Conservation (phyloP, 257 asterid species). For the Solanum boliviense region DNA sequence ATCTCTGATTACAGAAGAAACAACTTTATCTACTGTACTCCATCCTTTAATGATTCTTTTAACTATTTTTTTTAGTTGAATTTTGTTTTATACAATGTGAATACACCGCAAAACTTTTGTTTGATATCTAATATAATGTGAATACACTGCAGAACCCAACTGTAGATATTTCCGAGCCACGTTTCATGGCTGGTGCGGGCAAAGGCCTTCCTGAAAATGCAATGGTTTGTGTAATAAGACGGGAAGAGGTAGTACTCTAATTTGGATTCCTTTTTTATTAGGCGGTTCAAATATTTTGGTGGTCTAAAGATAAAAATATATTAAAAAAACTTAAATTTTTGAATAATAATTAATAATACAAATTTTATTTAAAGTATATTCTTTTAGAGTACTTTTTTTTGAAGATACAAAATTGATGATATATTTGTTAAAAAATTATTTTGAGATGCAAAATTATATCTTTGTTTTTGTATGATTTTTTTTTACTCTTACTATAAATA, state of each 20-base stretch:
- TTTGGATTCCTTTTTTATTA: not conserved
- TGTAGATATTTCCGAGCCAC: conserved; percentile 28
- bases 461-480: too few species aligned
- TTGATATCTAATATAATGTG: not conserved
- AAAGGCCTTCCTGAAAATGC: conserved; percentile 36
- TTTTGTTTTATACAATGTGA: not conserved
- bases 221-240: conserved; percentile 38
- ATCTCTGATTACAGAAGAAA: too few species aligned
- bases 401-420: too few species aligned
- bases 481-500: too few species aligned
- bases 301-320: not conserved
- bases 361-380: too few species aligned
- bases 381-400: too few species aligned
- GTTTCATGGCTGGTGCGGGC: conserved; percentile 46
- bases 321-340: too few species aligned
- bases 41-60: not conserved
- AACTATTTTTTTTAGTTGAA: not conserved
- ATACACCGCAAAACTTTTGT: conserved; percentile 30
- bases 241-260: conserved; percentile 27
- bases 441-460: not conserved
- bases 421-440: too few species aligned
- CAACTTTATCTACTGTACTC: fast-evolving
- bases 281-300: not conserved
- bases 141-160: conserved; percentile 41
- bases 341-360: too few species aligned